Conservation (phyloP, 352 stramenopile genomes). For the Globisporangium nodosum region DNA sequence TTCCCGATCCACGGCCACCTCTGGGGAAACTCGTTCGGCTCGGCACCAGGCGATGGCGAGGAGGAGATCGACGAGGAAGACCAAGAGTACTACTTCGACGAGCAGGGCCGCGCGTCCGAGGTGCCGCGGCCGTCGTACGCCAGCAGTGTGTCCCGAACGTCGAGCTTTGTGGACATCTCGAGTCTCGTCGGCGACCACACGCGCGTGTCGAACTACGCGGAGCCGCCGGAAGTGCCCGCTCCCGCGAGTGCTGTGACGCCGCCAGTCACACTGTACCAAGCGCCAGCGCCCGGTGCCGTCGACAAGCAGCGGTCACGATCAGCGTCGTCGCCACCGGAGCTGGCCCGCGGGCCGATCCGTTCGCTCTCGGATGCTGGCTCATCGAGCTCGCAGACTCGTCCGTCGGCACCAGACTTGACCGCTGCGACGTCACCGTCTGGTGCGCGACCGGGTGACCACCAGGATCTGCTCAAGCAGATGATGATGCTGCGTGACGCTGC, state of each 20-base stretch:
- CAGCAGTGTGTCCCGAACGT: neutral
- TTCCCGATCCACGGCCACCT: conserved; percentile 5
- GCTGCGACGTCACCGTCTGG: neutral
- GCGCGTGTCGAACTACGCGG: neutral
- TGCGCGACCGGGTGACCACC: neutral
- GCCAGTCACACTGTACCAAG: neutral
- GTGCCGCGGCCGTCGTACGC: conserved; percentile 3
- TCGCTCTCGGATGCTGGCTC: conserved; percentile 2
- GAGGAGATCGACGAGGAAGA: conserved; percentile 5
- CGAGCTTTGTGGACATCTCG: conserved; percentile 3
- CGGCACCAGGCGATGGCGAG: neutral
- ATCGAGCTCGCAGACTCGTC: too few relatives aligned
- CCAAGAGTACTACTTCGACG: conserved; percentile 14
- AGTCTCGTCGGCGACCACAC: neutral
- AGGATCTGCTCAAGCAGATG: conserved; percentile 26
- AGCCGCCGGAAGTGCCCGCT: neutral
- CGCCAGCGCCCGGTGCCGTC: too few relatives aligned
- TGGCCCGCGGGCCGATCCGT: neutral
- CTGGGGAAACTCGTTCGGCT: conserved; percentile 11
- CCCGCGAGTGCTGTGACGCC: neutral
- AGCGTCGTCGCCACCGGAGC: conserved; percentile 2
- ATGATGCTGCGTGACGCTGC: conserved; percentile 33
- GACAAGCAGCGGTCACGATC: conserved; percentile 1
- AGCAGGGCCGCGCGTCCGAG: conserved; percentile 10
- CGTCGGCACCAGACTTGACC: neutral